Evolutionary conservation across 495 filamentous ascomycete species (phyloP).

Genomic region (Ascodesmis nigricans): DNA sequence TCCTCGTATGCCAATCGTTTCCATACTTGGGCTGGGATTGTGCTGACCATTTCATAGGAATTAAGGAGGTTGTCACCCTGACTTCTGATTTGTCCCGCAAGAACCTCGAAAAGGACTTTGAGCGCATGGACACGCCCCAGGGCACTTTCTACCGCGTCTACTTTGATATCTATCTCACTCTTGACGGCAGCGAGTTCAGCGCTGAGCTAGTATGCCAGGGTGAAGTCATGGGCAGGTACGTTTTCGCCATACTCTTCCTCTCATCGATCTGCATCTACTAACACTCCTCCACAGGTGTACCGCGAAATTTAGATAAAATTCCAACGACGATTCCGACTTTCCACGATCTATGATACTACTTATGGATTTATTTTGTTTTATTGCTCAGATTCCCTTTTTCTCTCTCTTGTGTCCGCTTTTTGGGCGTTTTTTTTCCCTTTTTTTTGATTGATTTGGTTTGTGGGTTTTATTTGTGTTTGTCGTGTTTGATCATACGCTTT

Average conservation of each 20-base stretch:
- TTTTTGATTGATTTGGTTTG: no score
- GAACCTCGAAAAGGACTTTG: constrained; percentile 97
- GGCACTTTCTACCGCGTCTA: constrained; percentile 89
- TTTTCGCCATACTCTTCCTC: background rate
- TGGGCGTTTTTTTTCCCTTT: no score
- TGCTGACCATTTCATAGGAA: constrained; percentile 41
- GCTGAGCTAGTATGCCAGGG: constrained; percentile 96
- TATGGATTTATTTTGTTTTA: no score
- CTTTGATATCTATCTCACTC: constrained; percentile 60
- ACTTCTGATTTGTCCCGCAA: constrained; percentile 93
- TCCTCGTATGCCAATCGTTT: constrained; percentile 52
- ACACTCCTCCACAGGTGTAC: constrained; percentile 18
- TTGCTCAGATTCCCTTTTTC: no score
- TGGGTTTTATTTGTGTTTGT: no score
- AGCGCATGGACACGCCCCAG: constrained; percentile 97
- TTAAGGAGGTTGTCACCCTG: constrained; percentile 97
- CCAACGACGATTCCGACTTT: no score
- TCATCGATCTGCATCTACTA: background rate
- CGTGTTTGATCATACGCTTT: no score
- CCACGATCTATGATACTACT: no score
- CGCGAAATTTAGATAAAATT: constrained; percentile 18
- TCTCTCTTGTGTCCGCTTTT: no score
- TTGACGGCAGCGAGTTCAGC: constrained; percentile 94
- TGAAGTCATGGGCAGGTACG: constrained; percentile 84
- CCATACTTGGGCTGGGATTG: background rate